phyloP scores from a whole-genome alignment of 2,329 filamentous ascomycete species.

The Xylogone sp. region DNA sequence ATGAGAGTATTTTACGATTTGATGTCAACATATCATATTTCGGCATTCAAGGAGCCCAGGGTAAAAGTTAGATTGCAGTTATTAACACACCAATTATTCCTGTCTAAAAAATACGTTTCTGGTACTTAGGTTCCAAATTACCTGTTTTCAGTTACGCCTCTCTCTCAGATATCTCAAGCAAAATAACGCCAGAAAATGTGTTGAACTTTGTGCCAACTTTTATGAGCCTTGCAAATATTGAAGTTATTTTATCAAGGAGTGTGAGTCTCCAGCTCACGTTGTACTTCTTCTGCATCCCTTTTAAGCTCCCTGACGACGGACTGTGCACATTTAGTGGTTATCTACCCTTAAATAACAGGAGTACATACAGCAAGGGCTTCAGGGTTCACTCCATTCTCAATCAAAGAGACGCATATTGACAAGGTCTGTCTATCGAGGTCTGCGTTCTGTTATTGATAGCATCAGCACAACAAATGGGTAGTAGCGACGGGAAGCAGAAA shows the following conservation, averaged over 20 bases:
- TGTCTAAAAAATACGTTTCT: no score
- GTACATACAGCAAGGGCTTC: conserved; percentile 82
- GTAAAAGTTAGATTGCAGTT: no score
- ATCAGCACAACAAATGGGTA: conserved; percentile 5
- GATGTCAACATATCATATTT: no score
- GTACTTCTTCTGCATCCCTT: conserved; percentile 23
- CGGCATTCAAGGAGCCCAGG: no score
- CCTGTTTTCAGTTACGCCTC: no score
- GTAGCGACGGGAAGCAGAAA: conserved; percentile 12
- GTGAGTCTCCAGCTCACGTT: not conserved
- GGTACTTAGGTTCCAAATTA: no score
- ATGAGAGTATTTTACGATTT: not conserved
- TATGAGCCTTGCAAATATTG: not conserved
- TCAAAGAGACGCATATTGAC: conserved; percentile 92
- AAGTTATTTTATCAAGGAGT: not conserved
- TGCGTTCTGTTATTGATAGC: conserved; percentile 69
- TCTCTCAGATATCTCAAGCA: no score
- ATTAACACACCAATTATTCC: no score
- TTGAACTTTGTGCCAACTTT: no score
- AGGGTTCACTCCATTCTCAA: conserved; percentile 95
- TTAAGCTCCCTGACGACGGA: conserved; percentile 28
- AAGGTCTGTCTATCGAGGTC: conserved; percentile 86
- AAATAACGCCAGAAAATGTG: no score
- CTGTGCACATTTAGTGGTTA: conserved; percentile 15
- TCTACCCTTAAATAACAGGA: not conserved